A percentile compares a stretch with the other conserved stretches of the same genome.
phyloP scores from a whole-genome alignment of 805 yeast genomes.

The Sugiyamaella chiloensis region DNA sequence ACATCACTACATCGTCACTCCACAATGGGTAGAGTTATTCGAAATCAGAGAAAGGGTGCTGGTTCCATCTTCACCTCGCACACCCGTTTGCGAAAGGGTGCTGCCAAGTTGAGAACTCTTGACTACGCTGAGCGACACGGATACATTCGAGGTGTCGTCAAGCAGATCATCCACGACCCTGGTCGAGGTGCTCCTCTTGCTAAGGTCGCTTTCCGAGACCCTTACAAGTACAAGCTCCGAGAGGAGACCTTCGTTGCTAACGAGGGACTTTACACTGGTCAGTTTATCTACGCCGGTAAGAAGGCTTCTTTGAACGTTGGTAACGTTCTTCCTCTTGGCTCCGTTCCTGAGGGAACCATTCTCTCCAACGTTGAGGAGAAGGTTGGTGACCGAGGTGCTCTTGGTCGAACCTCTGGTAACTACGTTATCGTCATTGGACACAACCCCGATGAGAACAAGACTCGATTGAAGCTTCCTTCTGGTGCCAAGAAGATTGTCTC shows the following conservation, averaged over 20 bases:
- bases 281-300: constrained; percentile 98
- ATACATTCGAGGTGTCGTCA: constrained; percentile 98
- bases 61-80: constrained; percentile 99
- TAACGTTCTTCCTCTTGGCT: constrained; percentile 93
- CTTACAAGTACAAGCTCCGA: constrained; percentile 97
- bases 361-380: constrained; percentile 97
- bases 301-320: constrained; percentile 92
- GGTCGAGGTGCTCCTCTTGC: constrained; percentile 99
- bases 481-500: constrained; percentile 97
- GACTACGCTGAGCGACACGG: constrained; percentile 99
- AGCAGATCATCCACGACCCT: constrained; percentile 98
- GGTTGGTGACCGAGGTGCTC: constrained; percentile 99
- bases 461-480: constrained; percentile 98
- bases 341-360: constrained; percentile 99
- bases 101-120: constrained; percentile 99
- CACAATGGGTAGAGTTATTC: constrained; percentile 72
- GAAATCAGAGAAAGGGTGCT: constrained; percentile 99
- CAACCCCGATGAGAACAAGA: constrained; percentile 98
- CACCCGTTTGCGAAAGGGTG: constrained; percentile 99
- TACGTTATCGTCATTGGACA: constrained; percentile 98
- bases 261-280: constrained; percentile 99
- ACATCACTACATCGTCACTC: constrained; percentile 9
- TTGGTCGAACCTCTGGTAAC: constrained; percentile 99
- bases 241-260: constrained; percentile 98
- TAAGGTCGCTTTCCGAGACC: constrained; percentile 98